Evolutionary conservation across 192 early-diverging fungal species (phyloP).

Genomic region (Spizellomyces punctatus): DNA sequence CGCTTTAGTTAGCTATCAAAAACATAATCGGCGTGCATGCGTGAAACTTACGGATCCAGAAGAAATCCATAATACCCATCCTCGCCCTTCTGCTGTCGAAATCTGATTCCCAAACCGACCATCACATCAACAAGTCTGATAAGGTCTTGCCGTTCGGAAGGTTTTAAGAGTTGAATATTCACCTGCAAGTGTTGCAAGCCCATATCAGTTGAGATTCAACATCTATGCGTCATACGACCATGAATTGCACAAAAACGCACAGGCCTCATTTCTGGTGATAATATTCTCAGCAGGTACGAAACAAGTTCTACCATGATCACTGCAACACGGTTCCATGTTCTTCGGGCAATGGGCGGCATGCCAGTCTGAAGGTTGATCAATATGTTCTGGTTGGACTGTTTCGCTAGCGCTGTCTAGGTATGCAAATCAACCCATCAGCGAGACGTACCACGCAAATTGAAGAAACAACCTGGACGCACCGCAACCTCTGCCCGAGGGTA

Average conservation of each 20-base stretch:
- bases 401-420: constrained; percentile 24
- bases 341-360: constrained; percentile 49
- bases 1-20: background rate
- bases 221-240: constrained; percentile 21
- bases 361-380: constrained; percentile 46
- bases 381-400: constrained; percentile 58
- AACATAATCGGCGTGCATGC: background rate
- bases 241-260: constrained; percentile 9
- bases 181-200: constrained; percentile 39
- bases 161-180: constrained; percentile 63
- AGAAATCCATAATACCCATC: constrained; percentile 60
- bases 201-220: constrained; percentile 14
- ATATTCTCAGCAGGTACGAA: constrained; percentile 70
- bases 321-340: constrained; percentile 47
- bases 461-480: constrained; percentile 29
- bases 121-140: constrained; percentile 66
- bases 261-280: constrained; percentile 65
- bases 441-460: background rate
- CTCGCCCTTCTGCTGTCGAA: constrained; percentile 66
- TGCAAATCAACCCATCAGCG: background rate
- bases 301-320: constrained; percentile 61
- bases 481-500: constrained; percentile 83
- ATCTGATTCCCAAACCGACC: constrained; percentile 70
- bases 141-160: constrained; percentile 60
- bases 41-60: constrained; percentile 75